Conservation (phyloP, 2,329 filamentous ascomycete genomes). For the Colletotrichum sp. region DNA sequence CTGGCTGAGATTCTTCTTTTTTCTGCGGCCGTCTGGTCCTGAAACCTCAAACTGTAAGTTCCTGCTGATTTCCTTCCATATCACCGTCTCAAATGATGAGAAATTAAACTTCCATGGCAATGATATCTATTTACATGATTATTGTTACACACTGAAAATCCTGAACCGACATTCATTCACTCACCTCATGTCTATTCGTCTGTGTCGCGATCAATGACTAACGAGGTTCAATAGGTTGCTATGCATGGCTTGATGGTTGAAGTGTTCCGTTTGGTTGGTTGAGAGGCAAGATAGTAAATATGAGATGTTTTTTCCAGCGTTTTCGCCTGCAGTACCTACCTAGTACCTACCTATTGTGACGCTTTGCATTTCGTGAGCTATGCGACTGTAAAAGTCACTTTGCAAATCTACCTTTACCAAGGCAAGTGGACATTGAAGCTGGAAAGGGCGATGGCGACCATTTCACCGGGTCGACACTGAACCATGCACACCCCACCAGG, state of each 20-base stretch:
- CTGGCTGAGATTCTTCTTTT: background rate
- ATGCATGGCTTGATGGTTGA: background rate
- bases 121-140: conserved; percentile 18
- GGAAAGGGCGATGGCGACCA: background rate
- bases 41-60: background rate
- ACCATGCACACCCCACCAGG: background rate
- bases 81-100: conserved; percentile 5
- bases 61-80: background rate
- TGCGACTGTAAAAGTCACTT: background rate
- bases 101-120: background rate
- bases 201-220: background rate
- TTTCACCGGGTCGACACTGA: background rate
- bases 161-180: background rate
- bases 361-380: background rate
- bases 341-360: background rate
- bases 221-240: background rate
- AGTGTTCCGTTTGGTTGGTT: background rate
- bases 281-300: background rate
- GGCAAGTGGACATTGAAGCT: background rate
- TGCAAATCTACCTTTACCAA: background rate
- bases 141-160: conserved; percentile 16
- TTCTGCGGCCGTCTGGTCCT: background rate
- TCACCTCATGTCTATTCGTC: background rate
- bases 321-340: background rate
- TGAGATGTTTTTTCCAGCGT: background rate